phyloP scores from a whole-genome alignment of 2,329 filamentous ascomycete genomes.

The Lachnellula hyalina region DNA sequence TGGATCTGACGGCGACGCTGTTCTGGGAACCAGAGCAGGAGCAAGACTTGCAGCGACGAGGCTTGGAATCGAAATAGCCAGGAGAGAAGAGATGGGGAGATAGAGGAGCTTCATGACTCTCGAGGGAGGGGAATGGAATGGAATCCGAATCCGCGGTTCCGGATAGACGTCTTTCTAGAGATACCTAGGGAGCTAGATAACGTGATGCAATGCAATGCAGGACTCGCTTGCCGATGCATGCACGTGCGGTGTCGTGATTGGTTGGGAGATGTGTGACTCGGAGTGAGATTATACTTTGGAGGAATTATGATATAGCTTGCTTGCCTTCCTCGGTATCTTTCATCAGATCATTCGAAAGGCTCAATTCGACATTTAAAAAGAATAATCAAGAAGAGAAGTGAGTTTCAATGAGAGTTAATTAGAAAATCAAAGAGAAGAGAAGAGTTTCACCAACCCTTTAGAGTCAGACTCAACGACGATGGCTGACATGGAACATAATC shows the following conservation, averaged over 20 bases:
- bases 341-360: too few species aligned
- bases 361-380: too few species aligned
- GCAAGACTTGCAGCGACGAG: background rate
- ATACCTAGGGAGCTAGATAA: background rate
- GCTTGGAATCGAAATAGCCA: background rate
- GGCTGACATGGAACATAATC: too few species aligned
- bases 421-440: too few species aligned
- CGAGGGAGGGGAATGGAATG: background rate
- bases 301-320: background rate
- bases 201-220: background rate
- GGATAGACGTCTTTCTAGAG: background rate
- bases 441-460: too few species aligned
- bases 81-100: background rate
- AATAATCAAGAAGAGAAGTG: too few species aligned
- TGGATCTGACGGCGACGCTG: slow-evolving; percentile 2
- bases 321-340: too few species aligned
- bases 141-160: too few species aligned
- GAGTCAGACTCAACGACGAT: too few species aligned
- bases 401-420: too few species aligned
- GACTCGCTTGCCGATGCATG: background rate
- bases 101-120: background rate
- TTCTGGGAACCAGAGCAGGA: background rate
- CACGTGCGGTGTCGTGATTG: slow-evolving; percentile 9
- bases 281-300: background rate
- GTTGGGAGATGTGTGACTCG: background rate